Base-by-base conservation (phyloP, 768 basidiomycete species). In the Russula abietina region DNA sequence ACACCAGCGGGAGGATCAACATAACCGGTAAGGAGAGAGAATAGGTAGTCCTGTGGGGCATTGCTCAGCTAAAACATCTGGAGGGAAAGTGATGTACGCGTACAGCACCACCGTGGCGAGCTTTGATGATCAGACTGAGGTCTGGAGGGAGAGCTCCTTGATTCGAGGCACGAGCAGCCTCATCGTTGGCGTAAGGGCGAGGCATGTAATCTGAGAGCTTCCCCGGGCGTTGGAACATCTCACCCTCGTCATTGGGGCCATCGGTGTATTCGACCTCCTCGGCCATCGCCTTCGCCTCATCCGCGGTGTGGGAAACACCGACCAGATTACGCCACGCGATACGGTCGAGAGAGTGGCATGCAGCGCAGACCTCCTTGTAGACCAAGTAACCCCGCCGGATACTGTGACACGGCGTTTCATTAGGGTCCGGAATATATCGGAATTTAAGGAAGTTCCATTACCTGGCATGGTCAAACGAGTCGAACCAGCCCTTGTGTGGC, bases 301-400 rank as follows among this genome's bases (percentile, higher is more conserved):
- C 90, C 48, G 80, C 96, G 69, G 89, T 92, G 78, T 99, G 97
- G 32, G 94, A 97, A 59, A 98, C 93, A 71, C 94, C 97, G 68
- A 99, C 97, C 62, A 99, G 80, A 79, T 98, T 99, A 73, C 97
- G 92, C 97, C 97, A 99, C 62, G 97, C 97, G 72, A 99, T 95
- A 70, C 97, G 93, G 79, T 99, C 93, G 60, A 99, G 86, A 38
- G 97, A 99, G 76, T 99, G 97, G 76, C 97, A 99, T 12, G 97
- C 93, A 17, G 97, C 92, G 73, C 97, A 99, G 60, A 99, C 97
- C 78, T 99, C 96, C 67, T 94, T 92, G 82, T 99, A 99, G 60
- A 99, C 97, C 75, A 90, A 86, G 80, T 91, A 95, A 45, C 93
- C 95, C 72, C 96, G 83, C 70, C 95, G 93, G 72, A 98, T 95